A percentile compares a stretch with the other conserved stretches of the same genome.
Evolutionary conservation across 106 monocot species (phyloP).

Genomic region (Amphibolis antarctica): DNA sequence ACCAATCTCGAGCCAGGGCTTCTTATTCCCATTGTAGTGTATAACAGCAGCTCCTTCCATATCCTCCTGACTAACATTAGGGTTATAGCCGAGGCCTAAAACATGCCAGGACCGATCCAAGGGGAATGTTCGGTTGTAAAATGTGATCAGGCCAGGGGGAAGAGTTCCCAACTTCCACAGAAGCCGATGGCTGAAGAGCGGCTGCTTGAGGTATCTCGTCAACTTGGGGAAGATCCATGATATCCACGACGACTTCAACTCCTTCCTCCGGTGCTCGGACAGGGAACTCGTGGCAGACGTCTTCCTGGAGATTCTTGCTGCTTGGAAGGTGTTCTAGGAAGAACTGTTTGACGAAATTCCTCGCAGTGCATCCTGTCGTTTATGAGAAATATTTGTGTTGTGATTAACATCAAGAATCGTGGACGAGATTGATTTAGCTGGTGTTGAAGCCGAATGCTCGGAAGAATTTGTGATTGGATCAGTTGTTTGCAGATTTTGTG

Average conservation of each 20-base stretch:
- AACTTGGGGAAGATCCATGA: slow-evolving; percentile 80
- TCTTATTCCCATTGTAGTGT: slow-evolving; percentile 87
- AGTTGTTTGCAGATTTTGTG: too few species aligned
- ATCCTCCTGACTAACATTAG: slow-evolving; percentile 48
- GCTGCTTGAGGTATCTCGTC: slow-evolving; percentile 79
- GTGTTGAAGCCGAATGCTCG: too few species aligned
- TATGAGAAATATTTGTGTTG: too few species aligned
- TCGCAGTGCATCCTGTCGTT: too few species aligned
- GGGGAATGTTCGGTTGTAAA: slow-evolving; percentile 58
- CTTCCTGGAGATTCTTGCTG: slow-evolving; percentile 68
- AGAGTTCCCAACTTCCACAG: slow-evolving; percentile 46
- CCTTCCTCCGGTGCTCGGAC: slow-evolving; percentile 47
- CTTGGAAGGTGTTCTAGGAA: slow-evolving; percentile 53
- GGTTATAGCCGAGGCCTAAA: slow-evolving; percentile 82
- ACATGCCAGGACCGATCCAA: slow-evolving; percentile 82
- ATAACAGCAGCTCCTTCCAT: slow-evolving; percentile 64
- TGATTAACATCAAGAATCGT: too few species aligned
- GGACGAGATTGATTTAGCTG: too few species aligned
- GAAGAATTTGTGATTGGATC: too few species aligned
- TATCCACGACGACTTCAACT: slow-evolving; percentile 54
- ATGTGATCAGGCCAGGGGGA: slow-evolving; percentile 59
- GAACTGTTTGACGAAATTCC: too few species aligned
- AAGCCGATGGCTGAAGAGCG: slow-evolving; percentile 52
- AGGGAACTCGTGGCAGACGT: slow-evolving; percentile 71
- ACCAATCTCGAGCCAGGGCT: slow-evolving; percentile 77